These are phyloP conservation scores for Pisolithus tinctorius DNA, from an alignment of 768 basidiomycete genomes.

Conservation along the genomic window DNA sequence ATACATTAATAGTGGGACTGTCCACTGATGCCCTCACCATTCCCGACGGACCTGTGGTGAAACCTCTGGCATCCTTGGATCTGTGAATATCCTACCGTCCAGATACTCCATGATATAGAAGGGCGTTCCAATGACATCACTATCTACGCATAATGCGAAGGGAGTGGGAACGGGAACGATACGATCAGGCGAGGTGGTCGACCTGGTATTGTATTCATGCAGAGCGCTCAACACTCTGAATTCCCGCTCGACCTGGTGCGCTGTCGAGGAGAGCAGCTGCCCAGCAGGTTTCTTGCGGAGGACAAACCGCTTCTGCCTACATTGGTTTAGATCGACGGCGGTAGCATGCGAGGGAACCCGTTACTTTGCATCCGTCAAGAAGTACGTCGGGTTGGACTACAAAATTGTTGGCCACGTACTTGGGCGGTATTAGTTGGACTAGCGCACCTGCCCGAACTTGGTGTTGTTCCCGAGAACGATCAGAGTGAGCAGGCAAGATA, in stretches of 20 bases:
- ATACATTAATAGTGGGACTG: not conserved
- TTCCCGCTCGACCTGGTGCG: constrained; percentile 94
- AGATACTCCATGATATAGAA: constrained; percentile 98
- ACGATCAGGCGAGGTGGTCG: constrained; percentile 40
- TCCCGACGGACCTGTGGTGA: constrained; percentile 54
- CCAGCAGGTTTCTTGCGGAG: constrained; percentile 92
- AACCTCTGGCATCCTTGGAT: constrained; percentile 69
- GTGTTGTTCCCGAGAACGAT: not conserved
- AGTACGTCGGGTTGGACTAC: constrained; percentile 95
- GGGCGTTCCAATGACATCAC: constrained; percentile 70
- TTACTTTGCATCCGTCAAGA: constrained; percentile 73
- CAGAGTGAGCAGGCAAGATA: not conserved
- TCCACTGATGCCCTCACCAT: constrained; percentile 46
- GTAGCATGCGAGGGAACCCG: constrained; percentile 14
- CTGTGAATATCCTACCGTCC: constrained; percentile 90
- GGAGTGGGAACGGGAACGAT: constrained; percentile 83
- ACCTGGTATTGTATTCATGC: constrained; percentile 58
- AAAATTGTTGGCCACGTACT: not conserved
- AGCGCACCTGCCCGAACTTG: constrained; percentile 81
- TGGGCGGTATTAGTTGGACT: not conserved
- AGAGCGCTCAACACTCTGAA: constrained; percentile 75
- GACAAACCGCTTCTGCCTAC: constrained; percentile 61
- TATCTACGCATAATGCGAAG: constrained; percentile 77
- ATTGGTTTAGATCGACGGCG: constrained; percentile 1
- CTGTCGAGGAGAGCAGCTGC: constrained; percentile 78